Conservation (phyloP, 805 yeast genomes). For the Zygotorulaspora florentina region DNA sequence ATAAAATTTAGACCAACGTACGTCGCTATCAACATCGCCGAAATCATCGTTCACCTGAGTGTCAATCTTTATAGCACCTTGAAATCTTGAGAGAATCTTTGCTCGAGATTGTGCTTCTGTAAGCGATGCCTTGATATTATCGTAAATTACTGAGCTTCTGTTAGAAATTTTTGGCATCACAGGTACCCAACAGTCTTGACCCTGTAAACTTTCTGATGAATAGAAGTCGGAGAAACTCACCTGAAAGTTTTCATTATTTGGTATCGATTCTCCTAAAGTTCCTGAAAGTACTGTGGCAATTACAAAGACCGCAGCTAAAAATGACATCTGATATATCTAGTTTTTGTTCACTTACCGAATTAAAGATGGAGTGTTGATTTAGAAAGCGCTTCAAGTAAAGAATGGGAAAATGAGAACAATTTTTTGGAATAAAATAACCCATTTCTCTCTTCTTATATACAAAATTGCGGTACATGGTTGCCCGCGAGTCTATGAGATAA, state of each 20-base stretch:
- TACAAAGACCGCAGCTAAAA: not conserved
- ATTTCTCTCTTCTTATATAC: slow-evolving; percentile 2
- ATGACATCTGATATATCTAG: too few species aligned
- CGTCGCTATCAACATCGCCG: slow-evolving; percentile 5
- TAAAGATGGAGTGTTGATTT: too few species aligned
- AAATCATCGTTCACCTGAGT: slow-evolving; percentile 6
- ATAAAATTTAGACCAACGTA: slow-evolving; percentile 8
- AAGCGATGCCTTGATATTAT: slow-evolving; percentile 1
- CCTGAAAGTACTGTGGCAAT: slow-evolving; percentile 1
- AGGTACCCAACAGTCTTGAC: slow-evolving; percentile 2
- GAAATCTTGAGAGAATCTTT: slow-evolving; percentile 2
- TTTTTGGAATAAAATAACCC: not conserved
- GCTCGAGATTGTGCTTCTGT: not conserved
- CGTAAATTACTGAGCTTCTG: not conserved
- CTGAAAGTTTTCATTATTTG: not conserved
- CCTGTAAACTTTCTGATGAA: not conserved
- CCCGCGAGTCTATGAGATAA: not conserved
- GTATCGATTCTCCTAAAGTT: not conserved
- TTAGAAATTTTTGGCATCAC: slow-evolving; percentile 3
- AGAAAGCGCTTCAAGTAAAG: too few species aligned
- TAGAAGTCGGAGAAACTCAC: not conserved
- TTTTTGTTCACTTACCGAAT: not conserved
- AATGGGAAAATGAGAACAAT: not conserved
- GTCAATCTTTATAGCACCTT: slow-evolving; percentile 1
- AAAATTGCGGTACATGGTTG: not conserved